Evolutionary conservation across 1,139 yeast genomes (phyloP), one percentile per base, ranked within the genome.

Genomic region (Saccharomycopsis hybrid): DNA sequence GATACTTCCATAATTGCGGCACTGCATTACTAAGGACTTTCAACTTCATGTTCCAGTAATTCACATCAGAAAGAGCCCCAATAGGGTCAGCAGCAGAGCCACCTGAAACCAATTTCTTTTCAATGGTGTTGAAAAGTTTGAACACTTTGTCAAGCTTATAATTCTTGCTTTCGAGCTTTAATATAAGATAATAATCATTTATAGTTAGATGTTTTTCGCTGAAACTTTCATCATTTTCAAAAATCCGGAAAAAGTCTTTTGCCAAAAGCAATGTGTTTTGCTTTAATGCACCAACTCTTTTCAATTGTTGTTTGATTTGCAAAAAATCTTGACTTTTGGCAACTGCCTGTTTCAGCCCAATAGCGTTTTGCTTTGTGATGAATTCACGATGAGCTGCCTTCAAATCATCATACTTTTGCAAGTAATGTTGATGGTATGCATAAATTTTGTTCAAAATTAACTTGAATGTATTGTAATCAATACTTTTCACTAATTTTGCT

Each of bases 31-130:
- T 27, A 5, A 49, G 24, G 11, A 47, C 46, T 43, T 41, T 47
- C 31, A 52, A 31, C 41, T 47, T 39, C 42, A 44, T 35, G 36
- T 52, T 52, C 55, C 55, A 52, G 41, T 43, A 52, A 24, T 36
- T 35, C 13, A 44, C 37, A 29, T 44, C 37, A 30, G 7, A 13
- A 9, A 42, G 7, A 9, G 25, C 37, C 8, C 9, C 8, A 18
- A 13, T 13, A 4, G 5, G 36, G 24, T 18, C 18, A 18, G 18
- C 18, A 18, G 18, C 18, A 18, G 18, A 18, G 18, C 18, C 18
- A 18, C 18, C 27, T 30, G 35, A 27, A 33, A n/a, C 29, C 27
- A 41, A 44, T 8, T 38, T 38, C 11, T 38, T 38, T 24, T 51
- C 52, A 8, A 49, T 38, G 28, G 37, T 37, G 24, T 48, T 35